phyloP scores from a whole-genome alignment of 139 green algal genomes.

The Raphidocelis subcapitata region DNA sequence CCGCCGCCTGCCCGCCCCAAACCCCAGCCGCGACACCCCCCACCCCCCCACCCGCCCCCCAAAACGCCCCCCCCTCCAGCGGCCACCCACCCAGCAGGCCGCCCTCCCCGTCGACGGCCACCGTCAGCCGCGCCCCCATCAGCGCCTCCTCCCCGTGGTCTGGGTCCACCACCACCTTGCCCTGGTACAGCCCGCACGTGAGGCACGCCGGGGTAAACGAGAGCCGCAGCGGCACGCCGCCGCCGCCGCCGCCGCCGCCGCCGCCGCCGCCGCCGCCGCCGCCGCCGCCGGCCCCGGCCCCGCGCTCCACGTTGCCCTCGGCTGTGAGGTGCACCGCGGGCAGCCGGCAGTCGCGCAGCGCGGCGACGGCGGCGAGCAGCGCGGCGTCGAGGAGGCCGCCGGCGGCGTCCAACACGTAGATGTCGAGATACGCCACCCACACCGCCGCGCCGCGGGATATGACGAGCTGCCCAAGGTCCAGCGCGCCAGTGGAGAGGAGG shows the following conservation, averaged over 20 bases:
- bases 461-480: slow-evolving; percentile 61
- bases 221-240: slow-evolving; percentile 20
- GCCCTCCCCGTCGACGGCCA: slow-evolving; percentile 47
- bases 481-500: slow-evolving; percentile 20
- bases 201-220: slow-evolving; percentile 29
- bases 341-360: slow-evolving; percentile 48
- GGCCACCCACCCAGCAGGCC: slow-evolving; percentile 53
- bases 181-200: slow-evolving; percentile 53
- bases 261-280: slow-evolving; percentile 16
- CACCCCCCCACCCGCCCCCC: not conserved
- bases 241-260: not conserved
- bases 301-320: slow-evolving; percentile 42
- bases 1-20: not conserved
- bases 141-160: slow-evolving; percentile 69
- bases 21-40: not conserved
- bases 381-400: slow-evolving; percentile 63
- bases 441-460: slow-evolving; percentile 57
- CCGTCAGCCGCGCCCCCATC: slow-evolving; percentile 37
- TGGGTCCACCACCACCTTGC: slow-evolving; percentile 61
- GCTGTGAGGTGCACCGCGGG: slow-evolving; percentile 40
- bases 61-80: not conserved
- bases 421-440: slow-evolving; percentile 63
- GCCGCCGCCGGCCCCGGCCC: not conserved
- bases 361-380: slow-evolving; percentile 64
- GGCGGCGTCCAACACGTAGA: slow-evolving; percentile 76